Conservation (phyloP, 371 early-diverging fungal genomes). For the Choanephora cucurbitarum region DNA sequence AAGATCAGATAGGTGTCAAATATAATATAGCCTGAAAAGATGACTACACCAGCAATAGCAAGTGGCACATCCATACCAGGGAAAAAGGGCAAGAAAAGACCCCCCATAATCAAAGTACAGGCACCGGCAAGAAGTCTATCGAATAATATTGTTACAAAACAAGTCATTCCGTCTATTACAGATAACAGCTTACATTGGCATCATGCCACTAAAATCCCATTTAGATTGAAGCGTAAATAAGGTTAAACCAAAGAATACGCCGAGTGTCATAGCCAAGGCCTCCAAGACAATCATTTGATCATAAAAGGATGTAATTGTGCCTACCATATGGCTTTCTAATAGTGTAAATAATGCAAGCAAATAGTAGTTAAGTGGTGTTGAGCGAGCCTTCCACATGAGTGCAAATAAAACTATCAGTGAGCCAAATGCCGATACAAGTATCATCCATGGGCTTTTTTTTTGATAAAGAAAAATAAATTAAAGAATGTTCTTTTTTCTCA, state of each 20-base stretch:
- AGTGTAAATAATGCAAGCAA: slow-evolving; percentile 70
- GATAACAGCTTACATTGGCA: slow-evolving; percentile 49
- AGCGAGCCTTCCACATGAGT: slow-evolving; percentile 61
- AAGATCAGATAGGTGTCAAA: slow-evolving; percentile 75
- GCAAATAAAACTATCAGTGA: slow-evolving; percentile 57
- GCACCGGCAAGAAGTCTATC: slow-evolving; percentile 48
- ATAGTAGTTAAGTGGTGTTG: slow-evolving; percentile 66
- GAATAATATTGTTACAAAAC: no score
- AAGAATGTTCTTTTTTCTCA: not conserved
- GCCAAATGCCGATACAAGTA: slow-evolving; percentile 41
- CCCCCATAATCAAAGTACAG: slow-evolving; percentile 56
- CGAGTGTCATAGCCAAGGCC: slow-evolving; percentile 73
- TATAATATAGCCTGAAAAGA: slow-evolving; percentile 75
- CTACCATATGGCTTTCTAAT: slow-evolving; percentile 65
- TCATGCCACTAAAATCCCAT: slow-evolving; percentile 73
- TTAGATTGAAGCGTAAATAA: slow-evolving; percentile 77
- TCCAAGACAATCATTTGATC: slow-evolving; percentile 64
- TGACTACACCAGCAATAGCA: slow-evolving; percentile 58
- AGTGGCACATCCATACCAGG: slow-evolving; percentile 56
- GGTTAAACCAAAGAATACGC: slow-evolving; percentile 73
- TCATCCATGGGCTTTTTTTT: slow-evolving; percentile 46
- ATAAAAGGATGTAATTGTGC: slow-evolving; percentile 61
- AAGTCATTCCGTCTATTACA: no score
- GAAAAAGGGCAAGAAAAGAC: slow-evolving; percentile 68
- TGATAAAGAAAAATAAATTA: not conserved